Percentiles rank a stretch among this genome's conserved stretches.
phyloP scores from a whole-genome alignment of 2,329 filamentous ascomycete species.

The Colletotrichum lindemuthianum region DNA sequence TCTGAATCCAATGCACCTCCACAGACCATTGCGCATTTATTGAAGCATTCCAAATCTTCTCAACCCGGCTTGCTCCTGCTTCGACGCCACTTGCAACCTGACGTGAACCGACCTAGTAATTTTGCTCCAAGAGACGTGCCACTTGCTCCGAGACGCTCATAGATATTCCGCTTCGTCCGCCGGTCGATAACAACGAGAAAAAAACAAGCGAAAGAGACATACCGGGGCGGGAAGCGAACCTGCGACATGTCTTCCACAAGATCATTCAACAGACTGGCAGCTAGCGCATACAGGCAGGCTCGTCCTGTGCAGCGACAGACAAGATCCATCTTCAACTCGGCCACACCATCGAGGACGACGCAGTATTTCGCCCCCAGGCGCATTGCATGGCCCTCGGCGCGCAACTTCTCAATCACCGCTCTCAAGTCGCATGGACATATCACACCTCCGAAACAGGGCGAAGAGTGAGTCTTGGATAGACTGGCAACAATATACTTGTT shows the following conservation, averaged over 20 bases:
- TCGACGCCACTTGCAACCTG: conserved; percentile 14
- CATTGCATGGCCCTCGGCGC: conserved; percentile 35
- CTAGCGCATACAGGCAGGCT: conserved; percentile 43
- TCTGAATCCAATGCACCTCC: conserved; percentile 35
- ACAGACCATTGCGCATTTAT: conserved; percentile 32
- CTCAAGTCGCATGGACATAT: conserved; percentile 79
- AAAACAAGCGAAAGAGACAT: background rate
- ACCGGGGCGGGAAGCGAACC: conserved; percentile 13
- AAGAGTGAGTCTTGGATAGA: conserved; percentile 75
- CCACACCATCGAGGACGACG: background rate
- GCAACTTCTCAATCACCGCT: conserved; percentile 74
- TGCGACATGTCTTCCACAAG: conserved; percentile 25
- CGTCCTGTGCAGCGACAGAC: conserved; percentile 39
- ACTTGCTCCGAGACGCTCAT: background rate
- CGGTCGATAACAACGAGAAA: conserved; percentile 4
- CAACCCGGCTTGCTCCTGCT: conserved; percentile 4
- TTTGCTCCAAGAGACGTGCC: background rate
- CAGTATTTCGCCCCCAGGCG: conserved; percentile 1
- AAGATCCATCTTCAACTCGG: conserved; percentile 10
- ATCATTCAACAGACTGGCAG: conserved; percentile 45
- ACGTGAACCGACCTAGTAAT: background rate
- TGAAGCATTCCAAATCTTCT: conserved; percentile 28
- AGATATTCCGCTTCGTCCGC: background rate
- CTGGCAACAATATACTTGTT: background rate
- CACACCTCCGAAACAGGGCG: conserved; percentile 84